phyloP scores from a whole-genome alignment of 306 rosid species.

The Begonia fuchsioides region DNA sequence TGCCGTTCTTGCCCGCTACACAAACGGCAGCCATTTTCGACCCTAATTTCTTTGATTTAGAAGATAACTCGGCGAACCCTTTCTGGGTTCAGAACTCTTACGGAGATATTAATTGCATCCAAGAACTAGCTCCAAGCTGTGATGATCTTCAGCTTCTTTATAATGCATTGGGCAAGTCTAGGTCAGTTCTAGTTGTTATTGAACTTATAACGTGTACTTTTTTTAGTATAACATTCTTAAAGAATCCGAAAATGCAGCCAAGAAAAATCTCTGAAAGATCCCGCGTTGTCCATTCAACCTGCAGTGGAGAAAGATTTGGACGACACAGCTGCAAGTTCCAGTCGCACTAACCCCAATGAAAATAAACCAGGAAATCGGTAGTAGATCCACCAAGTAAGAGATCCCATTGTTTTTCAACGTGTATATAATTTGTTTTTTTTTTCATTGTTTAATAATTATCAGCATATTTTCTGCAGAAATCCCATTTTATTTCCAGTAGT shows the following conservation, averaged over 20 bases:
- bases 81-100: slow-evolving; percentile 33
- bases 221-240: neutral
- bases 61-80: slow-evolving; percentile 19
- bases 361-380: too few species aligned
- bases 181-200: slow-evolving; percentile 16
- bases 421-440: too few species aligned
- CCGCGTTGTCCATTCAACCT: slow-evolving; percentile 30
- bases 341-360: slow-evolving; percentile 57
- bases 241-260: slow-evolving; percentile 26
- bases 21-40: slow-evolving; percentile 18
- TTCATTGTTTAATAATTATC: too few species aligned
- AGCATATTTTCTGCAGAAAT: too few species aligned
- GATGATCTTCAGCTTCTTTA: slow-evolving; percentile 55
- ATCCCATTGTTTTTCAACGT: too few species aligned
- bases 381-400: too few species aligned
- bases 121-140: slow-evolving; percentile 27
- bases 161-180: slow-evolving; percentile 51
- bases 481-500: too few species aligned
- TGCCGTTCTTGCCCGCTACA: slow-evolving; percentile 16
- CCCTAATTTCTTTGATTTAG: slow-evolving; percentile 23
- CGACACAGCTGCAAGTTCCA: slow-evolving; percentile 14
- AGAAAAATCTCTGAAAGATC: slow-evolving; percentile 54
- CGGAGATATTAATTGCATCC: neutral
- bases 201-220: neutral
- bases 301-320: slow-evolving; percentile 48